A percentile compares a stretch with the other conserved stretches of the same genome.
Evolutionary conservation across 2,329 filamentous ascomycete species (phyloP).

Genomic region (Clonostachys byssicola): DNA sequence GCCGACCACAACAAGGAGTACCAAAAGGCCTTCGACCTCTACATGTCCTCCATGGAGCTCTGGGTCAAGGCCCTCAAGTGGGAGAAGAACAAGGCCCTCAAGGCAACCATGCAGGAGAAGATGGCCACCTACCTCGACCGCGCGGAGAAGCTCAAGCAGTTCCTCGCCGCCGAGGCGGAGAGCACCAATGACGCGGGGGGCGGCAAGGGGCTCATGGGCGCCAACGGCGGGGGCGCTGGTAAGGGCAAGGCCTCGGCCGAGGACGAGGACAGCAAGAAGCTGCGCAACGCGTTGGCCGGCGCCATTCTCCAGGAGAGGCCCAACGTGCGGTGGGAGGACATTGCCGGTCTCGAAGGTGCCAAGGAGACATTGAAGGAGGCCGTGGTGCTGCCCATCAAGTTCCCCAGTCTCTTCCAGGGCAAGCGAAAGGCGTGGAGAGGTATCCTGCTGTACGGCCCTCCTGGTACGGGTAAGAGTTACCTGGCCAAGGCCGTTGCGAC

Average conservation of each 20-base stretch:
- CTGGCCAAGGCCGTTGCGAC: constrained; percentile 96
- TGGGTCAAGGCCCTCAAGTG: constrained; percentile 99
- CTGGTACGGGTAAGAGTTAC: constrained; percentile 96
- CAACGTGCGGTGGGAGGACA: constrained; percentile 97
- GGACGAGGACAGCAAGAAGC: constrained; percentile 93
- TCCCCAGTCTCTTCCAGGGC: constrained; percentile 91
- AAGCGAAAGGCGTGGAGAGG: constrained; percentile 98
- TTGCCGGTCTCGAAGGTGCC: constrained; percentile 87
- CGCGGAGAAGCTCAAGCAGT: constrained; percentile 94
- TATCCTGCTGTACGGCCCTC: constrained; percentile 91
- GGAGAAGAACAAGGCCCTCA: constrained; percentile 97
- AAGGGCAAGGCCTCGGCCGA: constrained; percentile 61
- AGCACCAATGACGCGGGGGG: constrained; percentile 68
- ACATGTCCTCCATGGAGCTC: constrained; percentile 93
- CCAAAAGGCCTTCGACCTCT: constrained; percentile 92
- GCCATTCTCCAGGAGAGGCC: constrained; percentile 94
- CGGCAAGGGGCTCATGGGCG: constrained; percentile 59
- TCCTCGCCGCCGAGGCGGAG: constrained; percentile 73
- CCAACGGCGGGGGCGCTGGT: constrained; percentile 65
- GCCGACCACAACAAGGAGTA: constrained; percentile 94
- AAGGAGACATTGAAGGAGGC: constrained; percentile 98
- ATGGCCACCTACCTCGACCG: constrained; percentile 97
- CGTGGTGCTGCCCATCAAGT: constrained; percentile 96
- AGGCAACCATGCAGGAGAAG: constrained; percentile 96
- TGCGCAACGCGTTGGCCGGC: constrained; percentile 83